Percentiles rank a stretch among this genome's conserved stretches.
Evolutionary conservation across 2,329 filamentous ascomycete genomes (phyloP).

Genomic region (Calonectria naviculata): DNA sequence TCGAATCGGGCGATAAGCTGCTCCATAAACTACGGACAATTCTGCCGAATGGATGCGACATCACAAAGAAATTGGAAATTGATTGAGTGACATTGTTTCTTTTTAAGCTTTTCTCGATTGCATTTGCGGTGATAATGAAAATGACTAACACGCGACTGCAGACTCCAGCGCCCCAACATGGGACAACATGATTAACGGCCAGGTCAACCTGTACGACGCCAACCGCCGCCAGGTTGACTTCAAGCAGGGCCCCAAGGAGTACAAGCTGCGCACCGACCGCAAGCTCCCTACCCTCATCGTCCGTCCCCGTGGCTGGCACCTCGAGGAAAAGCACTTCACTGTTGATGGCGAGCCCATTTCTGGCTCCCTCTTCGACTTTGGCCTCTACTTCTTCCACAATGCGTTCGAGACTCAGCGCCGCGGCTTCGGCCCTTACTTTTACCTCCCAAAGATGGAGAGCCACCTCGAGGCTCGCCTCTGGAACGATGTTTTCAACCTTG

Average conservation of each 20-base stretch:
- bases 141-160: constrained; percentile 50
- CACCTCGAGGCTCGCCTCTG: constrained; percentile 97
- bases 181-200: constrained; percentile 99
- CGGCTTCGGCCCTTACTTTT: constrained; percentile 95
- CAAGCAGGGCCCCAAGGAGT: constrained; percentile 94
- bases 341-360: constrained; percentile 96
- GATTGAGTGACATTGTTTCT: not conserved
- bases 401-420: constrained; percentile 86
- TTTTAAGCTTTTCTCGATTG: not conserved
- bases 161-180: constrained; percentile 96
- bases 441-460: constrained; percentile 97
- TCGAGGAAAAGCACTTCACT: constrained; percentile 98
- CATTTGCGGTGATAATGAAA: constrained; percentile 19
- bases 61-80: not conserved
- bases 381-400: constrained; percentile 99
- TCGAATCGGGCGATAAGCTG: constrained; percentile 12
- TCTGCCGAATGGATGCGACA: not conserved
- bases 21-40: not conserved
- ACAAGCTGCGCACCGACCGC: constrained; percentile 95
- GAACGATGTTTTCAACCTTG: constrained; percentile 98
- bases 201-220: constrained; percentile 97
- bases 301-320: constrained; percentile 95
- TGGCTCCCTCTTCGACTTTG: constrained; percentile 94
- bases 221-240: constrained; percentile 96
- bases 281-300: constrained; percentile 90